Percentiles rank a stretch among this genome's conserved stretches.
Conservation (phyloP, 2,329 filamentous ascomycete species). For the Pseudonectria buxi region DNA sequence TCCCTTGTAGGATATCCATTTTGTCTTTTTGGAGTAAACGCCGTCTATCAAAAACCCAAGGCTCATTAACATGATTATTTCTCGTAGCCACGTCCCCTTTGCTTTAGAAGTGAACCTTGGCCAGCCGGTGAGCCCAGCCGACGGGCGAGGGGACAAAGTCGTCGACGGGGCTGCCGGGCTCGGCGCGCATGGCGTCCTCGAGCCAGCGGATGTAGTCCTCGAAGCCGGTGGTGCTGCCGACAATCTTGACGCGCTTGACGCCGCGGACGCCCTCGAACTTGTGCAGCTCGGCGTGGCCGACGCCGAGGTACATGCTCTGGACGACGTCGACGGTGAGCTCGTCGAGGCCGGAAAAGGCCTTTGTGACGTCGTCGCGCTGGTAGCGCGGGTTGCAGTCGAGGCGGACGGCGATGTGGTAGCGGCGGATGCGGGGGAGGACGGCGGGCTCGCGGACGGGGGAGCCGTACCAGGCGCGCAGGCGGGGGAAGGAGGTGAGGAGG, state of each 20-base stretch:
- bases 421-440: conserved; percentile 28
- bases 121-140: conserved; percentile 18
- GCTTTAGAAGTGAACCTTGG: conserved; percentile 14
- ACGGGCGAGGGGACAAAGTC: conserved; percentile 15
- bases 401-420: conserved; percentile 33
- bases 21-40: too few relatives aligned
- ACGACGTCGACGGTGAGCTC: conserved; percentile 34
- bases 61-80: neutral
- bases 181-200: conserved; percentile 28
- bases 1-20: too few relatives aligned
- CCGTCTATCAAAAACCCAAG: too few relatives aligned
- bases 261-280: conserved; percentile 38
- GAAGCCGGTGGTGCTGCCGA: conserved; percentile 34
- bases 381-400: conserved; percentile 35
- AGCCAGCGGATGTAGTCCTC: conserved; percentile 38
- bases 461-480: conserved; percentile 27
- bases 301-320: conserved; percentile 33
- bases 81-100: neutral
- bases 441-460: conserved; percentile 23
- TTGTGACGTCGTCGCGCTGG: conserved; percentile 22
- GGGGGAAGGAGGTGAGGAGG: conserved; percentile 35
- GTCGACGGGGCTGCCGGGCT: conserved; percentile 13
- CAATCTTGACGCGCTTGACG: conserved; percentile 29
- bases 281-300: conserved; percentile 30
- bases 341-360: conserved; percentile 30